Base-by-base conservation (phyloP, 805 yeast species). In the Candida orba region DNA sequence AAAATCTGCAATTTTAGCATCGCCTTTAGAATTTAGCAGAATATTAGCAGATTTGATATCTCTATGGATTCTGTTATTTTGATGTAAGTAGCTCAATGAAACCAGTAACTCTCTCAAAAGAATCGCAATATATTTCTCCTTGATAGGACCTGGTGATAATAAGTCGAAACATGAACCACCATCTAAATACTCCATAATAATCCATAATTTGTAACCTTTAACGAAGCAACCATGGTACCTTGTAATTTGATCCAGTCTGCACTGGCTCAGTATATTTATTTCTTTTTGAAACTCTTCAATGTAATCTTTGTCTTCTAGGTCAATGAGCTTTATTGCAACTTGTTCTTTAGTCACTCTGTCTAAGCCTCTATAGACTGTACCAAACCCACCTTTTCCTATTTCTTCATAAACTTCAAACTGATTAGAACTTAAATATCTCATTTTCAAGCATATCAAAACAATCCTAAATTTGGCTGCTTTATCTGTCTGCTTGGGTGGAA, bases 41-140 rank as follows among this genome's bases (percentile, higher is more conserved):
- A 91, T 78, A 60, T 91, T 91, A 0, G 96, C 98, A 2, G 97
- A 95, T 59, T 90, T 91, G 42, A 91, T 85, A 61, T 91, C 98
- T 47, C 98, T 67, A 59, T 91, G 99, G 36, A 91, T 90, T 54
- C 84, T 80, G 14, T 88, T 86, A 50, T 76, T 84, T n/a, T 70
- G 72, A 57, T 84, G 91, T 34, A 87, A 64, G 53, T 87, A 87
- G 33, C 68, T 66, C 41, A 87, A 66, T 0, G 95, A 95, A 10
- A 76, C 55, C 15, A 90, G 66, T 33, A 88, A 62, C 60, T 95
- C 99, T 45, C 96, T 72, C 50, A 84, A 72, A 10, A 93, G 75
- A 10, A 93, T 79, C 8, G 90, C 81, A 33, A 85, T 79, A 58
- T 84, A 79, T 53, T 72, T 72, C 57, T 93, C 99, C 48, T 87